A percentile compares a stretch with the other conserved stretches of the same genome.
Conservation (phyloP, 1,139 yeast species). For the Lodderomyces oxycetoniae region DNA sequence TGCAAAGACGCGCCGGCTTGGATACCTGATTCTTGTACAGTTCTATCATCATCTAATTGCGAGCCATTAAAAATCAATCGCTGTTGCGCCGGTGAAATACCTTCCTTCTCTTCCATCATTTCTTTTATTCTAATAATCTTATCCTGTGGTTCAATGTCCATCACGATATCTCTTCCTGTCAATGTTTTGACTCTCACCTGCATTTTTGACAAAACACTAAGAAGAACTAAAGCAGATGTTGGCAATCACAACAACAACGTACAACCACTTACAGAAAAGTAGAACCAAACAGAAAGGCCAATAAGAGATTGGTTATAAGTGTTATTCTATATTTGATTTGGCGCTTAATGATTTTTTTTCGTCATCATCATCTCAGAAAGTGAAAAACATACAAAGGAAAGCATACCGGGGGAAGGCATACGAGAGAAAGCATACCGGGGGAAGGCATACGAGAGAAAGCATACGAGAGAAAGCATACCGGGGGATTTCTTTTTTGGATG, state of each 20-base stretch:
- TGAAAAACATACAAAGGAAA: too few relatives aligned
- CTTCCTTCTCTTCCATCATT: slow-evolving; percentile 93
- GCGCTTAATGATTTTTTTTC: neutral
- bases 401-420: neutral
- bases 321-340: slow-evolving; percentile 1
- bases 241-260: too few relatives aligned
- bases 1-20: slow-evolving; percentile 79
- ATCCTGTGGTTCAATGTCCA: slow-evolving; percentile 74
- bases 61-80: slow-evolving; percentile 87
- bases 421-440: neutral
- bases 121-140: slow-evolving; percentile 82
- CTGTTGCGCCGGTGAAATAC: slow-evolving; percentile 96
- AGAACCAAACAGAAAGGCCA: too few relatives aligned
- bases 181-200: slow-evolving; percentile 69
- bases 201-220: too few relatives aligned
- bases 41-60: slow-evolving; percentile 78
- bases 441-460: neutral
- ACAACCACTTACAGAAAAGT: too few relatives aligned
- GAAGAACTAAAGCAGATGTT: too few relatives aligned
- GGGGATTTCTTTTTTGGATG: too few relatives aligned
- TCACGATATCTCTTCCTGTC: slow-evolving; percentile 81
- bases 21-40: slow-evolving; percentile 63
- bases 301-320: too few relatives aligned
- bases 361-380: too few relatives aligned
- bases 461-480: neutral